These are phyloP conservation scores for Diophrys sp. DNA, from an alignment of 73 alveolate genomes.

Conservation along the genomic window DNA sequence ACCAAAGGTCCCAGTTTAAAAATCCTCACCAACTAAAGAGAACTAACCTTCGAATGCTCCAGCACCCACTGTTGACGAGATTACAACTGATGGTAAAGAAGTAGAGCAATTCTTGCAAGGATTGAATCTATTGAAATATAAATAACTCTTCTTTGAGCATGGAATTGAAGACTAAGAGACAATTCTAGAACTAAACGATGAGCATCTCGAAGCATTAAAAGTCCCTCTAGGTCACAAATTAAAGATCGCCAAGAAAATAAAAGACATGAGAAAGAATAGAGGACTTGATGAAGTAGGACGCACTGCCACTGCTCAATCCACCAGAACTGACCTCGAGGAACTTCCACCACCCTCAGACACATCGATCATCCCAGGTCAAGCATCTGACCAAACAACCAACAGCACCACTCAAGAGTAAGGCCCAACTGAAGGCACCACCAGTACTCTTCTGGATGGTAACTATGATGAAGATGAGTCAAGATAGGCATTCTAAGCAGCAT, in stretches of 20 bases:
- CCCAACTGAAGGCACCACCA: background rate
- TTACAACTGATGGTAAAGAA: slow-evolving; percentile 24
- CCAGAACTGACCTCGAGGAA: slow-evolving; percentile 1
- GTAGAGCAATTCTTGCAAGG: slow-evolving; percentile 47
- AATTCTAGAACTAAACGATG: slow-evolving; percentile 57
- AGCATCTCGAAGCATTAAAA: slow-evolving; percentile 54
- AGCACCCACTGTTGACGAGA: no score
- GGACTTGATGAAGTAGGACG: slow-evolving; percentile 14
- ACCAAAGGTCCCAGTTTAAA: no score
- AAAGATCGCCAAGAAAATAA: slow-evolving; percentile 64
- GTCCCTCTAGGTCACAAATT: slow-evolving; percentile 70
- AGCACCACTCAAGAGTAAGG: slow-evolving; percentile 9
- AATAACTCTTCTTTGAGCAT: slow-evolving; percentile 44
- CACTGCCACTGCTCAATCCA: background rate
- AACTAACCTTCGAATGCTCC: background rate
- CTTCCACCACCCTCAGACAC: slow-evolving; percentile 18
- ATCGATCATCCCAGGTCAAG: background rate
- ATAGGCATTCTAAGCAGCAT: slow-evolving; percentile 46
- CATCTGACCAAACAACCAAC: slow-evolving; percentile 1
- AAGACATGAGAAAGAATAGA: slow-evolving; percentile 44
- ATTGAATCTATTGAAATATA: slow-evolving; percentile 45
- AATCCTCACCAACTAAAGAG: no score
- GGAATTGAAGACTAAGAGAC: slow-evolving; percentile 73
- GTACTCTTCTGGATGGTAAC: slow-evolving; percentile 27
- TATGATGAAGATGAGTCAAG: slow-evolving; percentile 49